A percentile compares a stretch with the other conserved stretches of the same genome.
phyloP scores from a whole-genome alignment of 345 rosid species.

The Eucalyptus tenuipes region DNA sequence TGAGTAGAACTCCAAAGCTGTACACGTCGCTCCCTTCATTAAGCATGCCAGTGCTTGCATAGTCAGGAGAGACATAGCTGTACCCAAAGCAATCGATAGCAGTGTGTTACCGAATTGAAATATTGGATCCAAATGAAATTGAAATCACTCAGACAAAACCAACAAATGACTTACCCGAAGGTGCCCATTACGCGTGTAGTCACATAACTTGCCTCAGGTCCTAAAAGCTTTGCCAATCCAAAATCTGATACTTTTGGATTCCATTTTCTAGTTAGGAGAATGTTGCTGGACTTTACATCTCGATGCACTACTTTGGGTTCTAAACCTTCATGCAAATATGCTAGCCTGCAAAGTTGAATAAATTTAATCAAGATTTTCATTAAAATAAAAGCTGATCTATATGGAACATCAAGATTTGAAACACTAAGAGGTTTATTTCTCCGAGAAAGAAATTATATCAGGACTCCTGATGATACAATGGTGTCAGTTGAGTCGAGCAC shows the following conservation, averaged over 20 bases:
- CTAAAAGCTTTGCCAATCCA: constrained; percentile 89
- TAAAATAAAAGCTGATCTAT: neutral
- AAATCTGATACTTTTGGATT: constrained; percentile 88
- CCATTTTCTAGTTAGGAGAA: constrained; percentile 82
- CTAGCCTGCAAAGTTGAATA: constrained; percentile 36
- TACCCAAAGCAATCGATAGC: neutral
- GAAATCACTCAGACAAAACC: neutral
- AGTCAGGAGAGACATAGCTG: constrained; percentile 94
- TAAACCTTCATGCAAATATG: constrained; percentile 92
- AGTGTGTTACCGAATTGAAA: neutral
- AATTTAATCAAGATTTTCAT: neutral
- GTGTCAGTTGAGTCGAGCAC: neutral
- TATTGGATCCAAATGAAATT: neutral
- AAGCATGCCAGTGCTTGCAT: constrained; percentile 97
- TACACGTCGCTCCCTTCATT: constrained; percentile 96
- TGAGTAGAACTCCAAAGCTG: constrained; percentile 87
- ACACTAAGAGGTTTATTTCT: neutral
- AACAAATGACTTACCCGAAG: constrained; percentile 51
- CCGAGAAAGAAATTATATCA: neutral
- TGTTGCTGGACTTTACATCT: constrained; percentile 95
- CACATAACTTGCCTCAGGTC: constrained; percentile 79
- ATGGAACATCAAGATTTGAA: neutral
- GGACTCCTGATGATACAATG: neutral
- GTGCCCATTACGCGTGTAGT: constrained; percentile 99
- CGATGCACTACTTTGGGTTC: constrained; percentile 98